phyloP scores from a whole-genome alignment of 176 grass and related monocot genomes.

The Tillandsia fasciculata region DNA sequence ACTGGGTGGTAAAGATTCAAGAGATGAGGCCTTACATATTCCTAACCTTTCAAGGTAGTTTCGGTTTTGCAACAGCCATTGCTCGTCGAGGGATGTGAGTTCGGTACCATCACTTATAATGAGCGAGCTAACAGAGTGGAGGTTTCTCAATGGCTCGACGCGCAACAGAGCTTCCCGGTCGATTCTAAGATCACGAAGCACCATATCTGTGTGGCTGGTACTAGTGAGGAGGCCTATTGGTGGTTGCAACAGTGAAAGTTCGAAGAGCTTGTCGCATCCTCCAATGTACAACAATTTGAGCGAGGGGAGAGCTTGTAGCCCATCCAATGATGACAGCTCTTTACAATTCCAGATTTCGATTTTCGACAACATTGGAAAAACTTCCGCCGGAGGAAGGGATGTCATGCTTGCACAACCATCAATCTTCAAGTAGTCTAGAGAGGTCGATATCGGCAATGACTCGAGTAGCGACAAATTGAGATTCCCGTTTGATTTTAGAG shows the following conservation, averaged over 20 bases:
- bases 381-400: slow-evolving; percentile 3
- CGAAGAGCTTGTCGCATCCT: too few relatives aligned
- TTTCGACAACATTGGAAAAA: slow-evolving; percentile 4
- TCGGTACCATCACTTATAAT: not conserved
- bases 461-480: not conserved
- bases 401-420: slow-evolving; percentile 2
- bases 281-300: too few relatives aligned
- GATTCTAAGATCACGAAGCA: too few relatives aligned
- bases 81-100: slow-evolving; percentile 12
- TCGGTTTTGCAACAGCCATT: slow-evolving; percentile 13
- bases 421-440: slow-evolving; percentile 1
- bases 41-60: not conserved
- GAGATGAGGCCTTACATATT: not conserved
- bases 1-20: not conserved
- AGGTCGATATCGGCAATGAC: slow-evolving; percentile 9
- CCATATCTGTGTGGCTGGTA: too few relatives aligned
- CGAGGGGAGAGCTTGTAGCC: slow-evolving; percentile 10
- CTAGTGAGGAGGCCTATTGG: too few relatives aligned
- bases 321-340: slow-evolving; percentile 7
- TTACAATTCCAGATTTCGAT: slow-evolving; percentile 9
- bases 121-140: too few relatives aligned
- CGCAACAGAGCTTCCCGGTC: too few relatives aligned
- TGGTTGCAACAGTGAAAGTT: too few relatives aligned
- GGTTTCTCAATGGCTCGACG: too few relatives aligned
- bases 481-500: not conserved